These are phyloP conservation scores for Aspergillus phoenicis DNA, from an alignment of 2,329 filamentous ascomycete genomes.

Conservation along the genomic window DNA sequence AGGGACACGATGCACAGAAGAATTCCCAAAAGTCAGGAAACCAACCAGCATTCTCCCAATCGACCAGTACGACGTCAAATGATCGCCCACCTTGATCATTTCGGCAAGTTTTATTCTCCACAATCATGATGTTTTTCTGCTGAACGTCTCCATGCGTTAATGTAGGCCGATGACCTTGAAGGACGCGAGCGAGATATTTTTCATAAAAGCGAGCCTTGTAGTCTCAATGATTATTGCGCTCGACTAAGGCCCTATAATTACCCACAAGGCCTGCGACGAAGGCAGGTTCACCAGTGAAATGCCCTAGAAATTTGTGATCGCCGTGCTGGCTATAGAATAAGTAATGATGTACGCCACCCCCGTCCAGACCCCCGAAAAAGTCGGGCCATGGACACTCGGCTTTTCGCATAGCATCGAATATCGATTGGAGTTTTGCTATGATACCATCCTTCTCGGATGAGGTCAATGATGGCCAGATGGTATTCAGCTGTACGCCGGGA, in stretches of 20 bases:
- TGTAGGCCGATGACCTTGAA: conserved; percentile 32
- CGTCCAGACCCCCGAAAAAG: conserved; percentile 30
- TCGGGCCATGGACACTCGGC: conserved; percentile 29
- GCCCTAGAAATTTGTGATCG: conserved; percentile 24
- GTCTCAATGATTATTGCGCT: conserved; percentile 25
- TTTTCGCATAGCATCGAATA: conserved; percentile 27
- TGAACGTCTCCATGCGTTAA: conserved; percentile 36
- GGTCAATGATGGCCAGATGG: conserved; percentile 30
- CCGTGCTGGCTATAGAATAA: conserved; percentile 28
- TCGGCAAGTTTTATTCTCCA: conserved; percentile 18
- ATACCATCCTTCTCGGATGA: conserved; percentile 31
- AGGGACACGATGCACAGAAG: conserved; percentile 27
- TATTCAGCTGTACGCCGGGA: conserved; percentile 24
- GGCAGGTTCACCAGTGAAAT: conserved; percentile 27
- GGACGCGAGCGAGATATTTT: conserved; percentile 26
- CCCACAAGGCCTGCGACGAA: conserved; percentile 29
- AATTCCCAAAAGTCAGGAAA: conserved; percentile 34
- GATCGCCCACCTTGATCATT: conserved; percentile 30
- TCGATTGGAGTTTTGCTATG: conserved; percentile 25
- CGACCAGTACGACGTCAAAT: conserved; percentile 33
- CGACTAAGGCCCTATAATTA: conserved; percentile 28
- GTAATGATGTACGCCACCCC: conserved; percentile 28
- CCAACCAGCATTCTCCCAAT: conserved; percentile 33
- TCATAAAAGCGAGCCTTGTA: conserved; percentile 34
- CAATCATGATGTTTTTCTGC: conserved; percentile 21